Percentiles rank a stretch among this genome's conserved stretches.
These are phyloP conservation scores for Phoma sp. DNA, from an alignment of 2,329 filamentous ascomycete genomes.

Conservation along the genomic window DNA sequence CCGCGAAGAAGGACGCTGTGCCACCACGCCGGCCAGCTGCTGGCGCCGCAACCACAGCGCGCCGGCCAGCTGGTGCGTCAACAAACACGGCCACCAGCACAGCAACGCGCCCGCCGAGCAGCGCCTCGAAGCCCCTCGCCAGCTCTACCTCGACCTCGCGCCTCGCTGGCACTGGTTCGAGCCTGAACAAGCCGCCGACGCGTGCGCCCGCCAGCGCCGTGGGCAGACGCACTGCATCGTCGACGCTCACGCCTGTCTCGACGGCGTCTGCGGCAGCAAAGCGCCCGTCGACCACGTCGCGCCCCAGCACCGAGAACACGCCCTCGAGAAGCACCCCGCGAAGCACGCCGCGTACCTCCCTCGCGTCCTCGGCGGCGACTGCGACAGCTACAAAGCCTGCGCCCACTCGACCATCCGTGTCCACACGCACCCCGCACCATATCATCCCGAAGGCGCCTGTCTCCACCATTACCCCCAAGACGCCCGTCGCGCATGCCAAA, in stretches of 20 bases:
- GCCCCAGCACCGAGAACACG: conserved; percentile 31
- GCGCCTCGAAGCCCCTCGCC: conserved; percentile 32
- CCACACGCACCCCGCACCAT: conserved; percentile 27
- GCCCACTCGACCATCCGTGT: conserved; percentile 32
- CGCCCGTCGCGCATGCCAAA: conserved; percentile 35
- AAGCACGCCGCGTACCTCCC: conserved; percentile 38
- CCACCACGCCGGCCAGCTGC: conserved; percentile 36
- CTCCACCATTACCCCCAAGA: conserved; percentile 19
- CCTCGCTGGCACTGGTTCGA: conserved; percentile 33
- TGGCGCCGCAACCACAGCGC: conserved; percentile 22
- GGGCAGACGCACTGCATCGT: conserved; percentile 29
- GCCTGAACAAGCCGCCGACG: conserved; percentile 46
- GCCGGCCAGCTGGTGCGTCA: conserved; percentile 30
- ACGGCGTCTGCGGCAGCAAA: conserved; percentile 25
- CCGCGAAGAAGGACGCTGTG: conserved; percentile 36
- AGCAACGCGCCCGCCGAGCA: conserved; percentile 30
- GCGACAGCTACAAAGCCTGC: conserved; percentile 21
- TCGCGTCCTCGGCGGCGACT: conserved; percentile 23
- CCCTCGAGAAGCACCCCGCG: conserved; percentile 15
- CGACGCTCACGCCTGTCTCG: conserved; percentile 19
- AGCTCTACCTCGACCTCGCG: conserved; percentile 35
- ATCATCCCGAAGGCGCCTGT: conserved; percentile 28
- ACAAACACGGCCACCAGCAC: conserved; percentile 11
- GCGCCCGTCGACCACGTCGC: conserved; percentile 37
- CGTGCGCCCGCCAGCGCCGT: conserved; percentile 35